Percentiles rank a stretch among this genome's conserved stretches.
Evolutionary conservation across 768 basidiomycete species (phyloP).

Genomic region (Ramaria sp.): DNA sequence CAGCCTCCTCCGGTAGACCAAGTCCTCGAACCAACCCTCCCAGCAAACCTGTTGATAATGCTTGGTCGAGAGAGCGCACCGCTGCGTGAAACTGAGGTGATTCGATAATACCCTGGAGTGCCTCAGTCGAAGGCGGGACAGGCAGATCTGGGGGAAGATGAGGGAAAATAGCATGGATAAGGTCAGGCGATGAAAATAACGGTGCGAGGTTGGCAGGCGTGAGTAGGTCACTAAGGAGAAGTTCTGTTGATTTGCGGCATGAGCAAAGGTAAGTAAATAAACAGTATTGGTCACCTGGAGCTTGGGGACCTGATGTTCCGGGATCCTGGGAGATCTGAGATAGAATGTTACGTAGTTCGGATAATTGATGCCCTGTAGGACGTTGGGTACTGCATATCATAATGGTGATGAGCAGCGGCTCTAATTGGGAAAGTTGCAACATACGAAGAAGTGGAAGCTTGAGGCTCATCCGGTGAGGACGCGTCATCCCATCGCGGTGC

Average conservation of each 20-base stretch:
- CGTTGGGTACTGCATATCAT: background rate
- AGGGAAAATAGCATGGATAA: slow-evolving; percentile 63
- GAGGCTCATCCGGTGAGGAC: slow-evolving; percentile 11
- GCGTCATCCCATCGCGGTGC: slow-evolving; percentile 44
- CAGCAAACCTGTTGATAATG: slow-evolving; percentile 70
- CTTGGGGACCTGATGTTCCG: background rate
- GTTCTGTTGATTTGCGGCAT: slow-evolving; percentile 27
- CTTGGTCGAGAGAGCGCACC: slow-evolving; percentile 73
- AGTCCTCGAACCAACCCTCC: slow-evolving; percentile 65
- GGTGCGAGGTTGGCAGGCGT: slow-evolving; percentile 62
- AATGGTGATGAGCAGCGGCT: background rate
- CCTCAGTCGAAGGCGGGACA: slow-evolving; percentile 54
- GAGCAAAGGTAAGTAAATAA: background rate
- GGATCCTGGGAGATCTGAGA: background rate
- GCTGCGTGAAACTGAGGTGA: slow-evolving; percentile 78
- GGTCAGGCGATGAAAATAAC: slow-evolving; percentile 56
- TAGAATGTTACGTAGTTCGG: slow-evolving; percentile 7
- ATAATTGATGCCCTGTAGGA: slow-evolving; percentile 3
- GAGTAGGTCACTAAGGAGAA: slow-evolving; percentile 65
- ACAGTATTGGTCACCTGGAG: background rate
- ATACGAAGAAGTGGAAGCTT: slow-evolving; percentile 34
- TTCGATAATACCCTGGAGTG: slow-evolving; percentile 62
- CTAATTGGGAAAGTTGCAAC: background rate
- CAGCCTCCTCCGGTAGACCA: slow-evolving; percentile 80
- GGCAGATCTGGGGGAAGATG: slow-evolving; percentile 75